A percentile compares a stretch with the other conserved stretches of the same genome.
Evolutionary conservation across 768 basidiomycete species (phyloP).

Genomic region (Kwoniella mangroviensis): DNA sequence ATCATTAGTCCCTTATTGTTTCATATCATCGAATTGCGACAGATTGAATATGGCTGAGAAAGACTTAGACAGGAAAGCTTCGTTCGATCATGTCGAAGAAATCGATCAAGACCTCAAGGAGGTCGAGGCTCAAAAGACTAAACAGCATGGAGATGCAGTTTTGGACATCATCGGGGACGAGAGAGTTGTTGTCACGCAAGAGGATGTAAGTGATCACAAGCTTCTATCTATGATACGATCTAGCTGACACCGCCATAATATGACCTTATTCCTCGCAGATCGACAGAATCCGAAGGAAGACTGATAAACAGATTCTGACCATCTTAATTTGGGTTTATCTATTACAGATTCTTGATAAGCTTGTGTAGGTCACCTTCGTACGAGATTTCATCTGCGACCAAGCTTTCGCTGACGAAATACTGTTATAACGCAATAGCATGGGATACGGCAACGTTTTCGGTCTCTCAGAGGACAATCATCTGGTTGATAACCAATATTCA

Average conservation of each 20-base stretch:
- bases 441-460: constrained; percentile 52
- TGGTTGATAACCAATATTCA: constrained; percentile 12
- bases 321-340: constrained; percentile 51
- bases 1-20: no score
- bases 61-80: constrained; percentile 1
- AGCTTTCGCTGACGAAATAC: neutral
- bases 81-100: constrained; percentile 9
- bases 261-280: constrained; percentile 11
- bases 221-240: no score
- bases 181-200: constrained; percentile 4
- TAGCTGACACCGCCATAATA: no score
- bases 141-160: neutral
- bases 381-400: neutral
- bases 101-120: constrained; percentile 3
- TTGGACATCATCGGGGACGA: constrained; percentile 3
- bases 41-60: no score
- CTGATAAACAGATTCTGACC: constrained; percentile 48
- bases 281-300: constrained; percentile 38
- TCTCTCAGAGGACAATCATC: constrained; percentile 20
- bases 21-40: no score
- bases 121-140: neutral
- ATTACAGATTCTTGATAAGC: constrained; percentile 49
- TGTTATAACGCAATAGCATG: constrained; percentile 14
- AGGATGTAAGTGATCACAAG: constrained; percentile 5
- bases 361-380: constrained; percentile 6